These are phyloP conservation scores for Sordariomycetes sp. DNA, from an alignment of 2,329 filamentous ascomycete species.

Conservation along the genomic window DNA sequence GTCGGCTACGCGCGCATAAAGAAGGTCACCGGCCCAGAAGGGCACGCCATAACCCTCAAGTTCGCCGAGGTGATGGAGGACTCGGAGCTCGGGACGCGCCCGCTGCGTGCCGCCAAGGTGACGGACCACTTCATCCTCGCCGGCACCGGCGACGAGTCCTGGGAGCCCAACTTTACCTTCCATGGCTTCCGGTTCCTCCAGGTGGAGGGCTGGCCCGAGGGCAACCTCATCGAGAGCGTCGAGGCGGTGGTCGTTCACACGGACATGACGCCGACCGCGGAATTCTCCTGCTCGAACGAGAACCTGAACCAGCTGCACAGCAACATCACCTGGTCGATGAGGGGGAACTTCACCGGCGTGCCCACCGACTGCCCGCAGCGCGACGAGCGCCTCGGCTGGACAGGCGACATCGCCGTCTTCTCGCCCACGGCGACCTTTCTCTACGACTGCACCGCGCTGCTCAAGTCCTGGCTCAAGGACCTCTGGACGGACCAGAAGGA, in stretches of 20 bases:
- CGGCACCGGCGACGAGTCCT: conserved; percentile 13
- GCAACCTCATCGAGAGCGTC: conserved; percentile 12
- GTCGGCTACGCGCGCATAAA: conserved; percentile 36
- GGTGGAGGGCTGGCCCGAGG: conserved; percentile 28
- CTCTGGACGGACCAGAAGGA: conserved; percentile 22
- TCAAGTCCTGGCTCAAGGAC: conserved; percentile 37
- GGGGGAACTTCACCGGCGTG: conserved; percentile 45
- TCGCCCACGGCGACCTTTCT: conserved; percentile 39
- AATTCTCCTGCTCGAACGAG: conserved; percentile 38
- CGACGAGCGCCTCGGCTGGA: conserved; percentile 44
- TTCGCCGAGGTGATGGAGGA: conserved; percentile 47
- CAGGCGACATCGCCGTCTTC: conserved; percentile 39
- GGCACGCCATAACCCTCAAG: conserved; percentile 28
- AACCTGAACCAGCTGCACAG: conserved; percentile 41
- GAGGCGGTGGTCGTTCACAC: conserved; percentile 31
- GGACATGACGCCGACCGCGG: conserved; percentile 38
- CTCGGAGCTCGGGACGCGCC: conserved; percentile 25
- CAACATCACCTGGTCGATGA: conserved; percentile 46
- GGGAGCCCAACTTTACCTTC: conserved; percentile 39
- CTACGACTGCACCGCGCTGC: conserved; percentile 40
- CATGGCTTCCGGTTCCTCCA: conserved; percentile 42
- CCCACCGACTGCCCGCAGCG: conserved; percentile 49
- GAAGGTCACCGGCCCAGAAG: conserved; percentile 20
- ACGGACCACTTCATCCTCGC: conserved; percentile 25
- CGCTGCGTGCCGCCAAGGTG: conserved; percentile 30